Base-by-base conservation (phyloP, 352 stramenopile genomes). In the Pythium aristosporum region DNA sequence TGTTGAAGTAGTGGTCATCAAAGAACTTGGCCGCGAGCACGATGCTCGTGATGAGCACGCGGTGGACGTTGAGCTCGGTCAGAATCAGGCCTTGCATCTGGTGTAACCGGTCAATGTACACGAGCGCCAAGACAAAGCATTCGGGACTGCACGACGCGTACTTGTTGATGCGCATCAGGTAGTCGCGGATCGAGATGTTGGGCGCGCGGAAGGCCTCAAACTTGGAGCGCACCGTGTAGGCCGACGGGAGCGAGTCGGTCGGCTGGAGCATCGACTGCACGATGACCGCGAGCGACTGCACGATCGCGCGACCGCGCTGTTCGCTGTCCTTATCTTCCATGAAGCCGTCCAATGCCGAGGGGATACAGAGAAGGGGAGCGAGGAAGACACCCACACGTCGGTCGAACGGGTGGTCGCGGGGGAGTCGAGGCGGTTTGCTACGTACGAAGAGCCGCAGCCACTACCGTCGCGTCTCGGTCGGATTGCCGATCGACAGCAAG, bases 1-100 rank as follows among this genome's bases (percentile, higher is more conserved):
- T 99, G 71, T 99, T 99, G 75, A 98, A 99, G 80, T 99, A 99
- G 48, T 98, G 94, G 83, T 99, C 98, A 74, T 99, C 98, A 67
- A 99, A 99, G 77, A 99, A 99, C 80, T 99, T 99, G 62, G 98
- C 97, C 7, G 97, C 96, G 9, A 99, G 72, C 63, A 99, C 94
- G 61, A 99, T 82, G 47, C 92, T 91, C 52, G 97, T 99, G 72
- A 99, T 99, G 46, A 99, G 79, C 5, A 99, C 92, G 47, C 97
- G 94, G 69, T 99, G 97, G 30, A 99, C 96, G 70, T 99, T 99
- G 13, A 99, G 82, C 36, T 97, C 88, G 18, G 96, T 99, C 21
- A 99, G 79, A 20, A 98, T 79, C 61, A 99, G 97, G 54, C 96
- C 94, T 66, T 98, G 97, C 62, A 96, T 77, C 73, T 99, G 94